Evolutionary conservation across 1,284 basidiomycete species (phyloP).

Genomic region (Cronartium quercuum): DNA sequence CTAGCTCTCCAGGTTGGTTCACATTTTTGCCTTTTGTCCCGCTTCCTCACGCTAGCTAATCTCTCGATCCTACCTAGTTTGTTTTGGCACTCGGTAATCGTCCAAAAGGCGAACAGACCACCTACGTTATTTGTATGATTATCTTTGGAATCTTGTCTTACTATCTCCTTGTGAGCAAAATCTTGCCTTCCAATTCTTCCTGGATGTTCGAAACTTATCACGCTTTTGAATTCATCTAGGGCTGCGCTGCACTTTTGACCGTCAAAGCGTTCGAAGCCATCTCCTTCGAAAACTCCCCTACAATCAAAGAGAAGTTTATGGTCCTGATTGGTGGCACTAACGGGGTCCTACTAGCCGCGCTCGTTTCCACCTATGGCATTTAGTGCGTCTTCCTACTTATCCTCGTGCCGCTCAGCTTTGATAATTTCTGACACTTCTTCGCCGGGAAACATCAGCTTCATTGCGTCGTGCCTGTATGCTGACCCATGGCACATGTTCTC

Average conservation of each 20-base stretch:
- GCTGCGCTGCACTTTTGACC: slow-evolving; percentile 30
- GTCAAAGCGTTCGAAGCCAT: slow-evolving; percentile 16
- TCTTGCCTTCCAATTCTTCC: slow-evolving; percentile 34
- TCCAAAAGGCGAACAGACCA: slow-evolving; percentile 82
- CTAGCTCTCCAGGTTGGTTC: slow-evolving; percentile 59
- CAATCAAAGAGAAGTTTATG: slow-evolving; percentile 45
- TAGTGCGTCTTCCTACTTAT: slow-evolving; percentile 4
- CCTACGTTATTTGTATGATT: slow-evolving; percentile 76
- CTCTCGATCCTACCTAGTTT: slow-evolving; percentile 53
- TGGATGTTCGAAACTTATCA: neutral
- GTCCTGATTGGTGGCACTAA: slow-evolving; percentile 68
- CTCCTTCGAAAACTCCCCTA: slow-evolving; percentile 24
- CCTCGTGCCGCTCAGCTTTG: no score
- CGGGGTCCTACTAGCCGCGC: slow-evolving; percentile 75
- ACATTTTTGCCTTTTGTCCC: neutral
- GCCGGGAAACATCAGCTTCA: slow-evolving; percentile 54
- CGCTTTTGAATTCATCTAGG: neutral
- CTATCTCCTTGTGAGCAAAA: slow-evolving; percentile 45
- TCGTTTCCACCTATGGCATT: slow-evolving; percentile 75
- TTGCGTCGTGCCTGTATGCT: slow-evolving; percentile 82
- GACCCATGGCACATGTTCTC: slow-evolving; percentile 98
- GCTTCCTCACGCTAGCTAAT: neutral
- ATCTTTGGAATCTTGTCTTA: slow-evolving; percentile 50
- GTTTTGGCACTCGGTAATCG: slow-evolving; percentile 85
- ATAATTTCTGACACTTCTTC: neutral